These are phyloP conservation scores for Hylodesmum podocarpum DNA, from an alignment of 306 rosid genomes.

Conservation along the genomic window DNA sequence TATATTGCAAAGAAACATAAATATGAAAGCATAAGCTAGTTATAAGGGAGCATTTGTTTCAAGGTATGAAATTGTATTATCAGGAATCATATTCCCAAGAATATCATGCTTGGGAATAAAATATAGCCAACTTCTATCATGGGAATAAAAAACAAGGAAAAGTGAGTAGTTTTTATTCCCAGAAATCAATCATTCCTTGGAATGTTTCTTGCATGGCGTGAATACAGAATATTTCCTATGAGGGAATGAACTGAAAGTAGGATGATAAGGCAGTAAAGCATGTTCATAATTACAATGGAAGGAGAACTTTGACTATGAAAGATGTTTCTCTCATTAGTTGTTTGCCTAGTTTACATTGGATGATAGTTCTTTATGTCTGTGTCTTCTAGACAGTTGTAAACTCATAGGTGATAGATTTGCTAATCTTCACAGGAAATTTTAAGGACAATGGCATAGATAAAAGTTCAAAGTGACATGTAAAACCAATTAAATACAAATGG, in stretches of 20 bases:
- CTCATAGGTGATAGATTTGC: background rate
- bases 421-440: background rate
- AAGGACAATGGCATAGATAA: background rate
- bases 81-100: no score
- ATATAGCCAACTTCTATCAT: no score
- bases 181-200: no score
- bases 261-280: background rate
- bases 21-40: background rate
- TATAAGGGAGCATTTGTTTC: no score
- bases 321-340: background rate
- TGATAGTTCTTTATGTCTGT: background rate
- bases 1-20: conserved; percentile 16
- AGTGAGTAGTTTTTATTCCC: no score
- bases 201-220: no score
- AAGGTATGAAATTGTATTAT: no score
- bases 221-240: background rate
- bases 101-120: no score
- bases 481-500: background rate
- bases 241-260: background rate
- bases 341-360: background rate
- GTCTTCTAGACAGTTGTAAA: background rate
- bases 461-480: background rate
- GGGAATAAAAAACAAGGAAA: no score
- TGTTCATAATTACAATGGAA: background rate
- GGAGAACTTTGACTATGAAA: background rate